Base-by-base conservation (phyloP, 2,329 filamentous ascomycete genomes). In the Phaeophleospora eucalypticola region DNA sequence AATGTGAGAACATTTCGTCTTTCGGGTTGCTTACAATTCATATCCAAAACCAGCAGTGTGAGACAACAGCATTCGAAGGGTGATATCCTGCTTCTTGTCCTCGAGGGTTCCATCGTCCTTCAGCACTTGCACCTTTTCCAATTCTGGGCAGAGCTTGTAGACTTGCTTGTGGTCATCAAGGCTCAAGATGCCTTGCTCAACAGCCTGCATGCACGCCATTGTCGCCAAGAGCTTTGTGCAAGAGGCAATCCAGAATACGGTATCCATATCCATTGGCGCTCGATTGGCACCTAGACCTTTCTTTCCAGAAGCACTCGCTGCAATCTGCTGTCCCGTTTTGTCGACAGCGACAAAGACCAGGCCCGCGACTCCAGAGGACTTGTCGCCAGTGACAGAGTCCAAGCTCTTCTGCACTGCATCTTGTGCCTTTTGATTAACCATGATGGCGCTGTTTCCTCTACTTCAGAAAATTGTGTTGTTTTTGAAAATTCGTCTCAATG, bases 221-320 rank as follows among this genome's bases (percentile, higher is more conserved):
- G 64, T 66, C 2, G 61, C 61, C 0, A 76, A 54, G 43, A 75
- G 56, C 55, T 75, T 75, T 12, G 66, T 69, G 58, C 74, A 78
- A 1, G 72, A 76, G 1, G 76, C 75, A 16, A 80, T 74, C 74
- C 75, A 79, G 57, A 83, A 86, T 1, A 53, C 52, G 4, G 71
- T 80, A 33, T 86, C 80, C 0, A 80, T 64, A 0, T 74, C 74
- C 76, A 86, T 81, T 3, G 74, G 68, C 37, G 80, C 73, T 0
- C 67, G 54, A 2, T 60, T 62, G 6, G 68, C 60, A 12, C 39
- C 39, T 3, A 72, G 46, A 12, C 69, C 65, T 19, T 61, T 58
- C 24, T 66, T 71, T 9, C 72, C 72, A 3, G 71, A 68, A 2
- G 71, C 67, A 49, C 67, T 63, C 36, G 70, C 64, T 19, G 66